Evolutionary conservation across 2,329 filamentous ascomycete genomes (phyloP).

Genomic region (Trichoderma sp.): DNA sequence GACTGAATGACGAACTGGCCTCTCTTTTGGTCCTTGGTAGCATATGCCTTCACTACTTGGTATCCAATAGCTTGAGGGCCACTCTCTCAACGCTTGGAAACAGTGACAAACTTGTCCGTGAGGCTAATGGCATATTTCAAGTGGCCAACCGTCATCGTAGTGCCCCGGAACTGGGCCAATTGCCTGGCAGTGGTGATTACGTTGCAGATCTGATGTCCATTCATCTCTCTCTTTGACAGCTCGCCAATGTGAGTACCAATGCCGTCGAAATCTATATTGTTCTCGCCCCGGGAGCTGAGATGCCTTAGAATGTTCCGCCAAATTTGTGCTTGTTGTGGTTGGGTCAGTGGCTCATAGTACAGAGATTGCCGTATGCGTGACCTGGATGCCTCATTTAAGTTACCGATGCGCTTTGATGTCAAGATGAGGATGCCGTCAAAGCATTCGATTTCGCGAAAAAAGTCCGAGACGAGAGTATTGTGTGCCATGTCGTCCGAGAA

Average conservation of each 20-base stretch:
- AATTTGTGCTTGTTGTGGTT: slow-evolving; percentile 37
- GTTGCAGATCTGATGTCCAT: background rate
- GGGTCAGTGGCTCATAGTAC: slow-evolving; percentile 39
- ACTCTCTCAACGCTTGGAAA: background rate
- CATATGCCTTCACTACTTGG: background rate
- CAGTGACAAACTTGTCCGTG: background rate
- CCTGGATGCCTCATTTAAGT: slow-evolving; percentile 48
- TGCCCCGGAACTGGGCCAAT: background rate
- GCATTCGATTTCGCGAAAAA: slow-evolving; percentile 45
- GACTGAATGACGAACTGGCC: background rate
- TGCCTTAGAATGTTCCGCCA: slow-evolving; percentile 39
- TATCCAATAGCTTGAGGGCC: background rate
- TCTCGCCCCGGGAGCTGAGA: slow-evolving; percentile 24
- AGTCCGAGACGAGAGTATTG: slow-evolving; percentile 40
- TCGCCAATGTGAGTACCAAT: background rate
- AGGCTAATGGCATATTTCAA: background rate
- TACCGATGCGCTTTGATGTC: slow-evolving; percentile 48
- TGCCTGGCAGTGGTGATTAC: background rate
- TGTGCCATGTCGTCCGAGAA: slow-evolving; percentile 30
- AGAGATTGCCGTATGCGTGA: slow-evolving; percentile 45
- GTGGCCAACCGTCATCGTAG: background rate
- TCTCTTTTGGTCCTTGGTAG: no score
- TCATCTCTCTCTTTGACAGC: background rate
- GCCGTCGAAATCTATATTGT: background rate
- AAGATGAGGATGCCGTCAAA: slow-evolving; percentile 48